Conservation (phyloP, 352 stramenopile species). For the Paralagenidium karlingii region DNA sequence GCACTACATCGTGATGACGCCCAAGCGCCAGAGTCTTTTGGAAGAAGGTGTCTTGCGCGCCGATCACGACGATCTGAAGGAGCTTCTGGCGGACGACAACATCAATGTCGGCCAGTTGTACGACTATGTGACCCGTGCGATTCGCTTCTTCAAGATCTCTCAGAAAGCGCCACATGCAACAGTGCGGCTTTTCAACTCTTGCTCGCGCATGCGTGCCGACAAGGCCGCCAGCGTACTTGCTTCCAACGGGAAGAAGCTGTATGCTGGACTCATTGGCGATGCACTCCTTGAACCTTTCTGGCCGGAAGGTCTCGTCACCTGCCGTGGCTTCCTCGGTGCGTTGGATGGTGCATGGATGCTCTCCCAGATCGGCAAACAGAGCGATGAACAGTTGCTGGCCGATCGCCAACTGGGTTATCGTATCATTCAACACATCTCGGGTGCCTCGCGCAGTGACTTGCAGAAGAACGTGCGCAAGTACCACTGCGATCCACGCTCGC, state of each 20-base stretch:
- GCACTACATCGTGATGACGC: slow-evolving; percentile 81
- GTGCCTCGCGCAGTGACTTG: slow-evolving; percentile 53
- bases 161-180: slow-evolving; percentile 49
- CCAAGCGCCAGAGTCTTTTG: slow-evolving; percentile 62
- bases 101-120: slow-evolving; percentile 40
- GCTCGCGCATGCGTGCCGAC: slow-evolving; percentile 52
- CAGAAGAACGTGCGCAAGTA: slow-evolving; percentile 79
- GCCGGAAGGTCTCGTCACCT: slow-evolving; percentile 71
- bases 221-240: slow-evolving; percentile 58
- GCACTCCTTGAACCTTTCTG: slow-evolving; percentile 79
- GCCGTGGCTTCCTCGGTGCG: slow-evolving; percentile 65
- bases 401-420: slow-evolving; percentile 68
- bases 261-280: slow-evolving; percentile 66
- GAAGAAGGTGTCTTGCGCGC: slow-evolving; percentile 55
- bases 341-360: slow-evolving; percentile 73
- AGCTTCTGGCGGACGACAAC: slow-evolving; percentile 57
- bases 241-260: slow-evolving; percentile 60
- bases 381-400: slow-evolving; percentile 55
- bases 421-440: slow-evolving; percentile 62
- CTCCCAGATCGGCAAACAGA: slow-evolving; percentile 48
- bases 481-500: slow-evolving; percentile 54
- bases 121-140: slow-evolving; percentile 50
- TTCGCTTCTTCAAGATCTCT: slow-evolving; percentile 59
- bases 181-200: slow-evolving; percentile 77
- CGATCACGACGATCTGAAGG: slow-evolving; percentile 46